Evolutionary conservation across 495 filamentous ascomycete species (phyloP), one percentile per base, ranked within the genome.

Genomic region (Xylaria venustula): DNA sequence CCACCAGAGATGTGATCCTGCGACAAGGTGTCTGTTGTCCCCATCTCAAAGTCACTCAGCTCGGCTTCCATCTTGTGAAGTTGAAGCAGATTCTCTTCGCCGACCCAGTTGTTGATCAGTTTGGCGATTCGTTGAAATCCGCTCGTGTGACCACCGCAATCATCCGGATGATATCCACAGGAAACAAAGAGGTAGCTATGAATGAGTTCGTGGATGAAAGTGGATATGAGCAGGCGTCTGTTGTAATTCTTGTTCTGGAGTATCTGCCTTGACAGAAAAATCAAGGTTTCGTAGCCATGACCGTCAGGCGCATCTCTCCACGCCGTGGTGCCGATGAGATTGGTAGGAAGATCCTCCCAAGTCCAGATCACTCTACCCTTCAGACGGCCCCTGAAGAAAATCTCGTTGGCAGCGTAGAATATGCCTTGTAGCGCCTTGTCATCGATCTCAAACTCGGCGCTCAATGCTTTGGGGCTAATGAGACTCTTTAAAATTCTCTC

Each of bases 151-250:
- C 82, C 82, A 28, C 81, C 82, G 30, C 77, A 71, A 20, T 72
- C 62, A 19, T 73, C 63, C 0, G 82, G 81, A 5, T 71, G 62
- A 54, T 84, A 82, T 28, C 83, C 83, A 62, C 79, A 80, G 55
- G 68, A 71, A 46, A 85, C 79, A 59, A 85, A 85, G 36, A 85
- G 67, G 61, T 83, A 85, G 64, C 80, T 78, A 65, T 85, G 83
- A 41, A 85, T 77, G 22, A 84, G 71, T 68, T 85, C 83, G 64
- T 85, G 83, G 54, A 85, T 65, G 55, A 85, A 84, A 2, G 83
- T 80, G 19, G 77, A 80, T 54, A 85, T 83, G 28, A 85, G 74
- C 30, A 85, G 73, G 37, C 77, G 72, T 14, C 80, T 67, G 62
- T 80, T 80, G 67, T 80, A 85, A 37, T 68, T 71, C 32, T 63